Conservation (phyloP, 306 rosid genomes). For the Lotus japonicus region DNA sequence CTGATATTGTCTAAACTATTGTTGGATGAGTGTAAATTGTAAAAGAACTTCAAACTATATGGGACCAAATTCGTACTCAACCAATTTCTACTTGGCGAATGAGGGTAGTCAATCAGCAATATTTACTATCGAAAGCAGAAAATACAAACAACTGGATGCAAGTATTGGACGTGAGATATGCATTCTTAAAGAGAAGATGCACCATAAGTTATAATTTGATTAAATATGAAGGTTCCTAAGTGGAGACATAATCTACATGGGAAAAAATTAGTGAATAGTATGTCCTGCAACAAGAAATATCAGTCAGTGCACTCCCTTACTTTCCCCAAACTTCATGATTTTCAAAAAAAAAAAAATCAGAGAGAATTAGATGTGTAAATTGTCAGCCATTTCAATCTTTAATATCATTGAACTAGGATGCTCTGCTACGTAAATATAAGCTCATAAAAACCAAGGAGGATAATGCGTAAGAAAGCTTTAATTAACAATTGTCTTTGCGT, state of each 20-base stretch:
- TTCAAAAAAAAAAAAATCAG: not conserved
- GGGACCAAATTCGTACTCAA: not conserved
- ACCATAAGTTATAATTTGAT: not conserved
- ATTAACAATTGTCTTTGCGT: not conserved
- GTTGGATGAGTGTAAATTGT: not conserved
- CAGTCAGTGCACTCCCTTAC: not conserved
- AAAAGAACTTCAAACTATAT: not conserved
- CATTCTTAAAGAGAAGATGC: not conserved
- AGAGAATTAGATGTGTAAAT: not conserved
- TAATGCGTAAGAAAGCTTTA: not conserved
- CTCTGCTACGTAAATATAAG: conserved; percentile 5
- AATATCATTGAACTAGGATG: not conserved
- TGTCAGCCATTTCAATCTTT: not conserved
- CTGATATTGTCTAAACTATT: not conserved
- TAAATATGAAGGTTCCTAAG: not conserved
- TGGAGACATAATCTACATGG: not conserved
- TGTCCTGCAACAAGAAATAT: not conserved
- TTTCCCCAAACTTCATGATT: not conserved
- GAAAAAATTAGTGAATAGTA: not conserved
- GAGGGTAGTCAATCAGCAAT: not conserved
- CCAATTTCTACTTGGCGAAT: not conserved
- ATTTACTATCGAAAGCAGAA: not conserved
- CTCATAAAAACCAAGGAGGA: not conserved
- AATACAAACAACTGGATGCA: not conserved
- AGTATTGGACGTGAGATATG: not conserved